Percentiles rank a stretch among this genome's conserved stretches.
These are phyloP conservation scores for Gamarada debralockiae DNA, from an alignment of 495 filamentous ascomycete genomes.

Conservation along the genomic window DNA sequence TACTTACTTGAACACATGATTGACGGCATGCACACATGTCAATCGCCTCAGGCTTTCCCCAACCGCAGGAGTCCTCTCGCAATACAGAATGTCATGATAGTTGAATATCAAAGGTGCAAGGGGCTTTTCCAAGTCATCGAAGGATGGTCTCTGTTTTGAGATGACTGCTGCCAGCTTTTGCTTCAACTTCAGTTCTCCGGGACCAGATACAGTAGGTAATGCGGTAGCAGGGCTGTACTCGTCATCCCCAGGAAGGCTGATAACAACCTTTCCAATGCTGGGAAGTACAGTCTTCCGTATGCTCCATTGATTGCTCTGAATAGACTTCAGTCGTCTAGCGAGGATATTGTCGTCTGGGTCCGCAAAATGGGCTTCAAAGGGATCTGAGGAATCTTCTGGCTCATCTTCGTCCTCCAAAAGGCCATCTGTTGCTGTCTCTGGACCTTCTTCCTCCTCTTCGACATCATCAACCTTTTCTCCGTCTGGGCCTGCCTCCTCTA, in stretches of 20 bases:
- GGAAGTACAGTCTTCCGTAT: conserved; percentile 37
- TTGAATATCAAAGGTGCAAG: conserved; percentile 61
- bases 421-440: conserved; percentile 29
- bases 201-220: conserved; percentile 28
- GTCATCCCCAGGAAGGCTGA: conserved; percentile 30
- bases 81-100: conserved; percentile 79
- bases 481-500: conserved; percentile 29
- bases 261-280: conserved; percentile 36
- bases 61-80: conserved; percentile 61
- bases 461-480: conserved; percentile 39
- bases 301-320: conserved; percentile 60
- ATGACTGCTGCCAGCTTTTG: conserved; percentile 40
- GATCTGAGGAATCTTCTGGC: conserved; percentile 55
- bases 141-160: conserved; percentile 24
- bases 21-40: conserved; percentile 78
- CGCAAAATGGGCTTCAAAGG: conserved; percentile 78
- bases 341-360: conserved; percentile 54
- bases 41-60: conserved; percentile 63
- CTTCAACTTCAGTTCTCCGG: conserved; percentile 58
- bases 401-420: conserved; percentile 34
- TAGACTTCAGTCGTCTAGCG: conserved; percentile 39
- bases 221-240: conserved; percentile 12
- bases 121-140: conserved; percentile 47
- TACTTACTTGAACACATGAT: conserved; percentile 79
- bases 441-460: conserved; percentile 46